Evolutionary conservation across 208 protist species (phyloP).

Genomic region (Angomonas ambiguus): DNA sequence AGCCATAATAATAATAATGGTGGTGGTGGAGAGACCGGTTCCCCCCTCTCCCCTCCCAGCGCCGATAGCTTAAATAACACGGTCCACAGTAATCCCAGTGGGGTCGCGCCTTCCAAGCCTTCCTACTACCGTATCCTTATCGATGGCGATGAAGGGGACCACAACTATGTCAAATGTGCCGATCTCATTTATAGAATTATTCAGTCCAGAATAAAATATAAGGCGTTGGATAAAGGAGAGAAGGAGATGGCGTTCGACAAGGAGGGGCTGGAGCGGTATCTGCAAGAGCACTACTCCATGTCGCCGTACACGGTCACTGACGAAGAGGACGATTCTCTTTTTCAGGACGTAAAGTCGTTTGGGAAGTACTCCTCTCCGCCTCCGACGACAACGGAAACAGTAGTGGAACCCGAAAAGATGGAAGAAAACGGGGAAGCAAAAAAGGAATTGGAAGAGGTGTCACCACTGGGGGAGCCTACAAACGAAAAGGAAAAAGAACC

Average conservation of each 20-base stretch:
- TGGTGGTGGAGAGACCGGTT: too few relatives aligned
- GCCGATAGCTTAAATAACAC: neutral
- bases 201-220: conserved; percentile 57
- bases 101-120: neutral
- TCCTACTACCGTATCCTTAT: conserved; percentile 68
- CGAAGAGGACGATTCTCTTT: neutral
- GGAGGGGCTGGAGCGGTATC: conserved; percentile 1
- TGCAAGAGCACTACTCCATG: neutral
- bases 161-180: conserved; percentile 72
- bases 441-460: neutral
- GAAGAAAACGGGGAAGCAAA: neutral
- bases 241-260: conserved; percentile 26
- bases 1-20: neutral
- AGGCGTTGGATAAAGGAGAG: conserved; percentile 67
- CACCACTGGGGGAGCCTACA: neutral
- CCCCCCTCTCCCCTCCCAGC: neutral
- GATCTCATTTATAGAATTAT: conserved; percentile 71
- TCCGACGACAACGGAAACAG: neutral
- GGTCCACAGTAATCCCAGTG: neutral
- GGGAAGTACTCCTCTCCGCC: neutral
- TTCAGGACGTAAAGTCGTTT: neutral
- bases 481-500: neutral
- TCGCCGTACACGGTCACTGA: neutral
- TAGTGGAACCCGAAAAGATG: neutral
- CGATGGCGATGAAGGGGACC: conserved; percentile 72